phyloP scores from a whole-genome alignment of 345 rosid species.

The Populus ilicifolia region DNA sequence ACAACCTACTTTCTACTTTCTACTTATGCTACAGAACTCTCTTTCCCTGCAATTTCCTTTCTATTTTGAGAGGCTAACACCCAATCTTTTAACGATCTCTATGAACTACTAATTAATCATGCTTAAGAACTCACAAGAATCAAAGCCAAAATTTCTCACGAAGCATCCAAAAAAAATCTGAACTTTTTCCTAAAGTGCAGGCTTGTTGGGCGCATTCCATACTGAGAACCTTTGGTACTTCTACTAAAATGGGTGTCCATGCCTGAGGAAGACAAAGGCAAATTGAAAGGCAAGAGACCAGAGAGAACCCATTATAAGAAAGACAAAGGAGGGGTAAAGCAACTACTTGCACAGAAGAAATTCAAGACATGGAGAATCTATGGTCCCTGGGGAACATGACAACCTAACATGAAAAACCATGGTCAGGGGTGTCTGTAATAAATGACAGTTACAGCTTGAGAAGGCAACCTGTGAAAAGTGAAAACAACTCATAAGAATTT shows the following conservation, averaged over 20 bases:
- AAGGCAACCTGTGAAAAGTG: neutral
- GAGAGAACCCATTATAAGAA: neutral
- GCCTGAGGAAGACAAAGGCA: neutral
- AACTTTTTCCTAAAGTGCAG: neutral
- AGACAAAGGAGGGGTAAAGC: neutral
- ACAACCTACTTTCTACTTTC: neutral
- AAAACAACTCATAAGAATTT: neutral
- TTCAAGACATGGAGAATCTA: slow-evolving; percentile 11
- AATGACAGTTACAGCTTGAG: slow-evolving; percentile 3
- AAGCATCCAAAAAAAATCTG: neutral
- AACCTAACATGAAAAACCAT: slow-evolving; percentile 3
- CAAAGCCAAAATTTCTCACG: slow-evolving; percentile 1
- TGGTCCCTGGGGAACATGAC: neutral
- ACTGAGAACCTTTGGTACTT: neutral
- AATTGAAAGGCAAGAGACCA: neutral
- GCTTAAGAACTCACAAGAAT: neutral
- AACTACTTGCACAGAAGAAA: neutral
- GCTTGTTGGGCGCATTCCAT: neutral
- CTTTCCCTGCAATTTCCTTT: neutral
- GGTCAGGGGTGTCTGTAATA: neutral
- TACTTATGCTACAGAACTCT: neutral
- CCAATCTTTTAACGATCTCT: neutral
- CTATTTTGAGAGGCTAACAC: neutral
- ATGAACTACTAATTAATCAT: neutral
- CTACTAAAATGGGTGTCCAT: neutral